Conservation (phyloP, 257 asterid species). For the Sherardia arvensis region DNA sequence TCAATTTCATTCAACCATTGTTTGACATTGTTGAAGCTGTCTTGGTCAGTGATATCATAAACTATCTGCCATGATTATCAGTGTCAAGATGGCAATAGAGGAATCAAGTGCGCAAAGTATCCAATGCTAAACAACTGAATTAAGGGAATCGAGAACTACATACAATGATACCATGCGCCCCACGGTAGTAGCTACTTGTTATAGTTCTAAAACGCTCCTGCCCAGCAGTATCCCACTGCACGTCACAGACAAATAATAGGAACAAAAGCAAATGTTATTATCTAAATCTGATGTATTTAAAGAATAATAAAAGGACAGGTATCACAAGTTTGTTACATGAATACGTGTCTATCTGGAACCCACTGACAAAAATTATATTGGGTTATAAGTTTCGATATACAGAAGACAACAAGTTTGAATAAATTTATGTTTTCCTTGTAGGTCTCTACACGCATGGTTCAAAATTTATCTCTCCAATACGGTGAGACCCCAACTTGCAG, state of each 20-base stretch:
- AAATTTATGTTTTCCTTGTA: not conserved
- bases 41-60: conserved; percentile 71
- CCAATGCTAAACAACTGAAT: conserved; percentile 2
- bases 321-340: not conserved
- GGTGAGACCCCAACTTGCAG: too few relatives aligned
- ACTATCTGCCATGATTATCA: conserved; percentile 39
- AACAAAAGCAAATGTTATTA: not conserved
- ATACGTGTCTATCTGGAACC: not conserved
- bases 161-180: conserved; percentile 91
- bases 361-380: not conserved
- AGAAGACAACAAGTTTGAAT: not conserved
- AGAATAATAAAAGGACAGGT: not conserved
- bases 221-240: conserved; percentile 93
- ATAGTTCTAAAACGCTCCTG: conserved; percentile 89
- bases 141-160: conserved; percentile 10
- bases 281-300: not conserved
- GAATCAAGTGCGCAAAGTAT: not conserved
- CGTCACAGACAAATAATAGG: conserved; percentile 6
- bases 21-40: conserved; percentile 77
- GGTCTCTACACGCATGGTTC: not conserved
- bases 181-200: conserved; percentile 89
- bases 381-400: not conserved
- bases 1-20: conserved; percentile 82
- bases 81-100: conserved; percentile 9
- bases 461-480: not conserved